Percentiles rank a stretch among this genome's conserved stretches.
These are phyloP conservation scores for Bryum argenteum DNA, from an alignment of 225 moss, liverwort and hornwort species.

Conservation along the genomic window DNA sequence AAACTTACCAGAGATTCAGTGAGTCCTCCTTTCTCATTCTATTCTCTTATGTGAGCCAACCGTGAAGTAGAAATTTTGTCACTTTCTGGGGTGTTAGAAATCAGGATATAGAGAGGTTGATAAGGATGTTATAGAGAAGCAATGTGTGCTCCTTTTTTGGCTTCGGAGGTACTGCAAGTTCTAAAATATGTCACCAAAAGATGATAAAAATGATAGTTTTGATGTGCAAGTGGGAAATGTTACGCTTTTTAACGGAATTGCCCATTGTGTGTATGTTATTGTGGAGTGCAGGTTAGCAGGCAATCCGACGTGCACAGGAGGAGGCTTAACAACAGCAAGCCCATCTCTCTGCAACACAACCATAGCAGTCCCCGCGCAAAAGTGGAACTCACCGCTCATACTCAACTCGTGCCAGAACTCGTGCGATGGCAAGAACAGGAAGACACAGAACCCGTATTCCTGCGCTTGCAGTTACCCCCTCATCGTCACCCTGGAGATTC, in stretches of 20 bases:
- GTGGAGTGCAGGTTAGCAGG: conserved; percentile 36
- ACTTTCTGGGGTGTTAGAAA: too few relatives aligned
- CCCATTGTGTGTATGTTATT: too few relatives aligned
- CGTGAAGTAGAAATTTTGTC: too few relatives aligned
- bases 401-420: background rate
- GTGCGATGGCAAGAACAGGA: background rate
- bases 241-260: too few relatives aligned
- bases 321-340: conserved; percentile 8
- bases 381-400: conserved; percentile 14
- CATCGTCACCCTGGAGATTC: conserved; percentile 45
- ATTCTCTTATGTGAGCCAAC: too few relatives aligned
- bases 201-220: too few relatives aligned
- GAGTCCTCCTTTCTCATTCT: conserved; percentile 18
- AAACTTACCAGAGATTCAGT: conserved; percentile 31
- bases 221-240: too few relatives aligned
- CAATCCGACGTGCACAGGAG: conserved; percentile 42
- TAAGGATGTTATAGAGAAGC: too few relatives aligned
- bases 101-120: too few relatives aligned
- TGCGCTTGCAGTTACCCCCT: conserved; percentile 65
- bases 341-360: conserved; percentile 30
- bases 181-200: too few relatives aligned
- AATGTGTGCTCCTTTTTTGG: too few relatives aligned
- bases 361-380: background rate
- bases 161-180: too few relatives aligned
- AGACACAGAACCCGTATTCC: conserved; percentile 21